These are phyloP conservation scores for Acanthamoeba triangularis DNA, from an alignment of 208 protist genomes.

Conservation along the genomic window DNA sequence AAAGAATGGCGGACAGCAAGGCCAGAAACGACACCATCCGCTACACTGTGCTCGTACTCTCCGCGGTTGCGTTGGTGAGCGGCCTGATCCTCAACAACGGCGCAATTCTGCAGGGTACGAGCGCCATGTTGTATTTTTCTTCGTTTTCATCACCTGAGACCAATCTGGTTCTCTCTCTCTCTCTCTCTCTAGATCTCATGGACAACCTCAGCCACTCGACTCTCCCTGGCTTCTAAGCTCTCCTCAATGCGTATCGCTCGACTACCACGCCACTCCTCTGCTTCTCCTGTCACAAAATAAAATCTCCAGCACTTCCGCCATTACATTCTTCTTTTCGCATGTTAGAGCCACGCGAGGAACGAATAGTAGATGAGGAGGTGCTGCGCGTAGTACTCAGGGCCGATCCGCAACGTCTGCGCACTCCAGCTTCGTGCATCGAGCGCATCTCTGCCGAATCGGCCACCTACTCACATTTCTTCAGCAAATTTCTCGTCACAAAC, in stretches of 20 bases:
- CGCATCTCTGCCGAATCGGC: not conserved
- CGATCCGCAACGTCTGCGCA: not conserved
- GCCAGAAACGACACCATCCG: constrained; percentile 1
- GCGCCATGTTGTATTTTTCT: not conserved
- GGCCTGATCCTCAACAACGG: constrained; percentile 20
- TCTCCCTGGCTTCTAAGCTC: constrained; percentile 14
- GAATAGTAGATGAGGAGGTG: not conserved
- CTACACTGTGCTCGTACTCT: constrained; percentile 2
- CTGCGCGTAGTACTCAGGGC: not conserved
- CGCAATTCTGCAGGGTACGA: constrained; percentile 30
- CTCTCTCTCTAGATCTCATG: not conserved
- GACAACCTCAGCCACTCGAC: constrained; percentile 8
- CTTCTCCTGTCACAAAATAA: not conserved
- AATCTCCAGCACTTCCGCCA: not conserved
- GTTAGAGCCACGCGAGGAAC: not conserved
- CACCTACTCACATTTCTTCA: constrained; percentile 58
- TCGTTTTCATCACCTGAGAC: not conserved
- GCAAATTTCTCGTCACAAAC: constrained; percentile 34
- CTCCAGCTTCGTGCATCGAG: not conserved
- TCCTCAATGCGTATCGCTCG: not conserved
- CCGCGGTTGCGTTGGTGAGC: not conserved
- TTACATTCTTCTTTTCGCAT: not conserved
- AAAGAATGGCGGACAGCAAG: constrained; percentile 36
- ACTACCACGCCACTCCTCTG: not conserved
- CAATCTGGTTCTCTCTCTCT: not conserved